Evolutionary conservation across 1,284 basidiomycete genomes (phyloP), one percentile per base, ranked within the genome.

Genomic region (Naganishia sp.): DNA sequence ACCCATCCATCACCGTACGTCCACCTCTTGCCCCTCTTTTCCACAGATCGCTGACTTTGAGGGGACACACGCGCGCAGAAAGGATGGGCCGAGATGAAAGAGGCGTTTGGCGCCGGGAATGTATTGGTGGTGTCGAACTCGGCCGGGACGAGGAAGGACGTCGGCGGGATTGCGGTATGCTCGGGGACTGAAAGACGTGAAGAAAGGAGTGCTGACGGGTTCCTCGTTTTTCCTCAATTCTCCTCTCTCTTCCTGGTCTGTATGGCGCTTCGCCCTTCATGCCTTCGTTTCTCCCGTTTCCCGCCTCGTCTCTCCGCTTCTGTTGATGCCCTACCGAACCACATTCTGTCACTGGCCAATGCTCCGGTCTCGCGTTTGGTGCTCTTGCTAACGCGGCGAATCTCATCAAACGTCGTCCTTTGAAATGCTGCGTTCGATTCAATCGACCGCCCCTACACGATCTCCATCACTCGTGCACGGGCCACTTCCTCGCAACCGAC

Each of bases 41-140:
- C 64, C 32, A 15, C 28, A 28, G n/a, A 41, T 41, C 45, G 35
- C 50, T 13, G 21, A 21, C 9, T 7, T 9, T 11, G 41, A 45
- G 35, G 45, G 23, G 2, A 35, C 45, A 46, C 52, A 25, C 72
- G 77, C 39, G 5, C 71, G 15, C 71, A 92, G 86, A 82, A 85
- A n/a, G 85, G 89, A 4, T 98, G 94, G 94, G 76, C 82, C 42
- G 83, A 87, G 72, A 89, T 92, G 66, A 81, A 86, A 50, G 75
- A 82, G 46, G 84, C 86, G 0, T 97, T 97, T 74, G 91, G 90
- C 0, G 82, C 86, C 25, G 84, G 84, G 0, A 89, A 92, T 69
- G 86, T 98, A 11, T 82, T 99, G 68, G 86, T 98, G 62, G 94
- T 98, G 46, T 93, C 90, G 79, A 98, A 98, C 77, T 93, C 93